A percentile compares a stretch with the other conserved stretches of the same genome.
Conservation (phyloP, 2,329 filamentous ascomycete species). For the Epichloe glyceriae region DNA sequence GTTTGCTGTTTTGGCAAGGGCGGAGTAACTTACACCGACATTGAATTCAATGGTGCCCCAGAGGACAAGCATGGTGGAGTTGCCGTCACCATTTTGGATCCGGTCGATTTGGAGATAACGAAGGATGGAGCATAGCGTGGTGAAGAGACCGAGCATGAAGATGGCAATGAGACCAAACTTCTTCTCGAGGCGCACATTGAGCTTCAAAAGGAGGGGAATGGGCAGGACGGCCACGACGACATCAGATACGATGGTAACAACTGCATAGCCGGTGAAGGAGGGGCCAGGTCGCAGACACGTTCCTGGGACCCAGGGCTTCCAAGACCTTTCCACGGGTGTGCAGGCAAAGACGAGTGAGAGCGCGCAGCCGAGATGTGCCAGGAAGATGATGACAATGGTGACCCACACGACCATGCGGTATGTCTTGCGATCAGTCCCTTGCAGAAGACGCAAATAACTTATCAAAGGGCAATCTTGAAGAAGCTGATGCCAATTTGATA, state of each 20-base stretch:
- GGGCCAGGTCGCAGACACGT: conserved; percentile 32
- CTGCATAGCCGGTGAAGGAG: conserved; percentile 38
- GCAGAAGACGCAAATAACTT: conserved; percentile 37
- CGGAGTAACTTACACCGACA: conserved; percentile 30
- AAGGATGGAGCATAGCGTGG: conserved; percentile 40
- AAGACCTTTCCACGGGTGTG: conserved; percentile 33
- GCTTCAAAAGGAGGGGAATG: conserved; percentile 33
- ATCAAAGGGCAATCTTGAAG: conserved; percentile 43
- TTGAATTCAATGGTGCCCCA: conserved; percentile 47
- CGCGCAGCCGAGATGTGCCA: conserved; percentile 34
- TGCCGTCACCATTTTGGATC: conserved; percentile 36
- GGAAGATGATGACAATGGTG: conserved; percentile 28
- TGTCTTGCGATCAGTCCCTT: conserved; percentile 29
- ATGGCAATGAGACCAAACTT: conserved; percentile 38
- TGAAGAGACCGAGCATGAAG: conserved; percentile 41
- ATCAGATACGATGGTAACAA: conserved; percentile 38
- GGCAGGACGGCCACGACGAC: conserved; percentile 36
- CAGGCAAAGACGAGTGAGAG: conserved; percentile 38
- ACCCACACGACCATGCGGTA: conserved; percentile 33
- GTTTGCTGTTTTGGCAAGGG: not conserved
- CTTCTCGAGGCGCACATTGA: conserved; percentile 34
- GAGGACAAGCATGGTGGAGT: conserved; percentile 41
- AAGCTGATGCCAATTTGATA: conserved; percentile 43
- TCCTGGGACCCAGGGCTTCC: conserved; percentile 27
- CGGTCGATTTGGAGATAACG: conserved; percentile 37